These are phyloP conservation scores for Coniochaeta sp. DNA, from an alignment of 2,329 filamentous ascomycete genomes.

Conservation along the genomic window DNA sequence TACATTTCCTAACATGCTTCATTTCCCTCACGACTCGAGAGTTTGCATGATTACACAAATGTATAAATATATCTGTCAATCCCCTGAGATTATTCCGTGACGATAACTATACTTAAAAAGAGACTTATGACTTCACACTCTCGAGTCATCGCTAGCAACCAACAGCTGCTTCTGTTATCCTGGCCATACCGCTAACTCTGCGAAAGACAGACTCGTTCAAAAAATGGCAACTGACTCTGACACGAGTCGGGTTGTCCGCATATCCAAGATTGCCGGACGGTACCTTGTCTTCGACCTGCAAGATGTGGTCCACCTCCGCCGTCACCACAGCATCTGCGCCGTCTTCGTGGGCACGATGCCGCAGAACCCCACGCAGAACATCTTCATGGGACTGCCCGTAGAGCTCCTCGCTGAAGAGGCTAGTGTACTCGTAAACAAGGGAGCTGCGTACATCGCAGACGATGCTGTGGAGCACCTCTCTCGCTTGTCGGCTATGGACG, in stretches of 20 bases:
- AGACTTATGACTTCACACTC: slow-evolving; percentile 1
- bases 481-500: slow-evolving; percentile 50
- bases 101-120: slow-evolving; percentile 19
- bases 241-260: slow-evolving; percentile 46
- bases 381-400: slow-evolving; percentile 82
- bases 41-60: slow-evolving; percentile 38
- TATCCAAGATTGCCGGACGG: slow-evolving; percentile 70
- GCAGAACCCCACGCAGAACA: slow-evolving; percentile 88
- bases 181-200: not conserved
- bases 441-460: slow-evolving; percentile 72
- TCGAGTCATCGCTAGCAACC: not conserved
- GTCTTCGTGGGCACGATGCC: slow-evolving; percentile 82
- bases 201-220: not conserved
- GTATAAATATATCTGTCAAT: slow-evolving; percentile 50
- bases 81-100: slow-evolving; percentile 42
- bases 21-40: slow-evolving; percentile 7
- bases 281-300: slow-evolving; percentile 88
- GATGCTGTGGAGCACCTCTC: slow-evolving; percentile 64
- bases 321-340: slow-evolving; percentile 75
- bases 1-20: not conserved
- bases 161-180: not conserved
- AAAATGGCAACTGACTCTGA: not conserved
- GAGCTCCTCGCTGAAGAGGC: slow-evolving; percentile 91
- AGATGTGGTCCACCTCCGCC: slow-evolving; percentile 68
- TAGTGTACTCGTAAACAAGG: slow-evolving; percentile 68